Conservation (phyloP, 2,329 filamentous ascomycete genomes). For the Penicillium paneum region DNA sequence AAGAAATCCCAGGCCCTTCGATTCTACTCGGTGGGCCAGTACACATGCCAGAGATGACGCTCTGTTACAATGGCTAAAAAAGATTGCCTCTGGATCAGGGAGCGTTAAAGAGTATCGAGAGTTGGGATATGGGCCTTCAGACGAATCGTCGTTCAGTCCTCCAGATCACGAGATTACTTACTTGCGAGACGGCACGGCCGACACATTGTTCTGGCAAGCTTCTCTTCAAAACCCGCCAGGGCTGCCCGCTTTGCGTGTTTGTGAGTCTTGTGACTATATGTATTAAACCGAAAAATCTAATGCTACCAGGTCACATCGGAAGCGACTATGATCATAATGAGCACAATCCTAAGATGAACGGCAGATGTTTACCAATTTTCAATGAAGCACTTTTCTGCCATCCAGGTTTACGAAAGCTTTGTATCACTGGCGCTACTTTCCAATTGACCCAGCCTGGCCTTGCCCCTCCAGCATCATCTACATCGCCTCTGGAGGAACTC, state of each 20-base stretch:
- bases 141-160: neutral
- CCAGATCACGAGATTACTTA: neutral
- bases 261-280: neutral
- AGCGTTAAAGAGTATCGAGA: neutral
- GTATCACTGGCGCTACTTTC: conserved; percentile 2
- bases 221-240: neutral
- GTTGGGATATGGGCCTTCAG: neutral
- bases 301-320: conserved; percentile 5
- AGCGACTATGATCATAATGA: neutral
- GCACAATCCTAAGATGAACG: neutral
- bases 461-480: neutral
- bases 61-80: neutral
- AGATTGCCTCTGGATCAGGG: neutral
- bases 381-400: conserved; percentile 1
- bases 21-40: neutral
- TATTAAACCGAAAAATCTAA: neutral
- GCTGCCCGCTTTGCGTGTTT: conserved; percentile 1
- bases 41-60: neutral
- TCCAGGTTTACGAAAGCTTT: conserved; percentile 3
- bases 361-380: neutral
- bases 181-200: neutral
- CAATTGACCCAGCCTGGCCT: neutral
- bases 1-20: neutral
- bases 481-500: conserved; percentile 5
- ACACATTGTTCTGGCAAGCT: neutral